Evolutionary conservation across 106 monocot genomes (phyloP).

Genomic region (Dioscorea dumetorum): DNA sequence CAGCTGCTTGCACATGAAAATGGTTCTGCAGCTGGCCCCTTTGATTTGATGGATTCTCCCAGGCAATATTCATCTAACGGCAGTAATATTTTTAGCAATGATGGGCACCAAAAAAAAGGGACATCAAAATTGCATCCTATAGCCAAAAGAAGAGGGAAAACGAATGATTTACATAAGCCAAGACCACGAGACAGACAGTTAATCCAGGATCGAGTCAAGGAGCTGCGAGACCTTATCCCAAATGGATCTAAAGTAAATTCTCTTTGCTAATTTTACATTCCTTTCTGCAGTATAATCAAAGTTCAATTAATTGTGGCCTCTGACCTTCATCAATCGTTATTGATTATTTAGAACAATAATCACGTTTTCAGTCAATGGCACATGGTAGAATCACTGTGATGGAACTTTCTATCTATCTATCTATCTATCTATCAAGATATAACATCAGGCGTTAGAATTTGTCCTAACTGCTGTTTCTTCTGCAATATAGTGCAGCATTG

Average conservation of each 20-base stretch:
- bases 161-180: slow-evolving; percentile 20
- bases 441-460: too few relatives aligned
- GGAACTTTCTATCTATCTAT: too few relatives aligned
- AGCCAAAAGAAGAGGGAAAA: slow-evolving; percentile 24
- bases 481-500: slow-evolving; percentile 80
- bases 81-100: slow-evolving; percentile 7
- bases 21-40: background rate
- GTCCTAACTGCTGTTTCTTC: background rate
- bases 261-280: background rate
- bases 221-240: slow-evolving; percentile 77
- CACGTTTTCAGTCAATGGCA: too few relatives aligned
- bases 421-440: too few relatives aligned
- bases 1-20: slow-evolving; percentile 2
- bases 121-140: slow-evolving; percentile 3
- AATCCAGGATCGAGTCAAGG: slow-evolving; percentile 87
- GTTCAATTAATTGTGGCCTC: background rate
- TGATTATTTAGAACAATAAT: too few relatives aligned
- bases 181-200: slow-evolving; percentile 89
- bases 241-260: slow-evolving; percentile 56
- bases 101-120: slow-evolving; percentile 10
- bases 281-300: background rate
- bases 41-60: slow-evolving; percentile 13
- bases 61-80: slow-evolving; percentile 20
- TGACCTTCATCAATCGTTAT: too few relatives aligned
- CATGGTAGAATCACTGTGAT: too few relatives aligned